Evolutionary conservation across 192 early-diverging fungal genomes (phyloP), one percentile per base, ranked within the genome.

Genomic region (Coemansia sp.): DNA sequence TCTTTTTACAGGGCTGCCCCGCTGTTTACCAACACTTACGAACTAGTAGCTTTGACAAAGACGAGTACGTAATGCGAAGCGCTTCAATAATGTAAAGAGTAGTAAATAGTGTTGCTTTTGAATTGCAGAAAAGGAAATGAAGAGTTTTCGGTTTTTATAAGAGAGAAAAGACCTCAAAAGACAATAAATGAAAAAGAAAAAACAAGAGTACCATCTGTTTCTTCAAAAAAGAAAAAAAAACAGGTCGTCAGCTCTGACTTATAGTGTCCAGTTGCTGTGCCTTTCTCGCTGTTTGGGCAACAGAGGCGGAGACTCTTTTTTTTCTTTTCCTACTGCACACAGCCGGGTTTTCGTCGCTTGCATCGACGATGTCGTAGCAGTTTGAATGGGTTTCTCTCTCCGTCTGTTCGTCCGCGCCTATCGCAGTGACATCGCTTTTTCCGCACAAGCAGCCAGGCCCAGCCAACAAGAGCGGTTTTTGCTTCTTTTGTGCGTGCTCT

Each of bases 31-130:
- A 49, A 49, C n/a, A 49, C 46, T 49, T 49, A 49, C 46, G 13
- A 1, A n/a, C n/a, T 49, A 49, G 13, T 16, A 16, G 13, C 5
- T 45, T 49, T 16, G n/a, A n/a, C 46, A n/a, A 49, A 49, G 13
- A 6, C 46, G 14, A 49, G 46, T 45, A 45, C 7, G 44, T 45
- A 45, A 45, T 45, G 44, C 44, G 44, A 14, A 1, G 46, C 16
- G 13, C 46, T 49, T 49, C n/a, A 49, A 49, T 49, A 49, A 49
- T 49, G 46, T 49, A 49, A 49, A 49, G n/a, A 16, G n/a, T 16
- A 49, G 46, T n/a, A n/a, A 49, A 11, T 1, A 16, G 46, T 45
- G 13, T 49, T 49, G 46, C 46, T 49, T 49, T 12, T 49, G 46
- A 49, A 49, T 11, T 49, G 16, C 46, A 49, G 20, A 16, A 16